Evolutionary conservation across 148 eudicot species (phyloP).

Genomic region (Cornus controversa): DNA sequence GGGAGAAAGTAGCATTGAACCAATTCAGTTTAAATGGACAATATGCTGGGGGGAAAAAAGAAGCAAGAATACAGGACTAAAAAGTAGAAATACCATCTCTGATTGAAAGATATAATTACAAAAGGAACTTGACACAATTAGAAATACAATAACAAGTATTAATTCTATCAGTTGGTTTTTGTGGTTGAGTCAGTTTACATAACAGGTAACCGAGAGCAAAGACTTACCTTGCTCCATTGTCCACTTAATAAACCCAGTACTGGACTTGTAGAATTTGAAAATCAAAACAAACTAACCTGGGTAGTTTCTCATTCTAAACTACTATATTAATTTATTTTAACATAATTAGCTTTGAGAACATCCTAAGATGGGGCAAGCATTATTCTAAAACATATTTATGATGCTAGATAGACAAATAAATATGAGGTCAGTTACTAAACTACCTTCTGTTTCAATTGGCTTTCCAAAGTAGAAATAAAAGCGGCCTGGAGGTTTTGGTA

Average conservation of each 20-base stretch:
- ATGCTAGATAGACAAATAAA: neutral
- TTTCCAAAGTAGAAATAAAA: conserved; percentile 60
- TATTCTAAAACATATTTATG: neutral
- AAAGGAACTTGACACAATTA: no score
- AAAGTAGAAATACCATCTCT: neutral
- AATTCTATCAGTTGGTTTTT: no score
- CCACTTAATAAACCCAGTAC: no score
- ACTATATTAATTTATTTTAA: no score
- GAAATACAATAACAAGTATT: no score
- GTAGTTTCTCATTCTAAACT: no score
- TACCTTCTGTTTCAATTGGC: conserved; percentile 63
- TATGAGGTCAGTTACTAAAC: neutral
- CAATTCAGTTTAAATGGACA: neutral
- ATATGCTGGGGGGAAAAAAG: neutral
- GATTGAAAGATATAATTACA: no score
- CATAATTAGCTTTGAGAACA: neutral
- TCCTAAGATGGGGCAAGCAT: neutral
- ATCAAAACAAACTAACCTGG: neutral
- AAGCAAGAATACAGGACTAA: neutral
- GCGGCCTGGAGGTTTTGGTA: conserved; percentile 59
- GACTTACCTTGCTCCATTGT: no score
- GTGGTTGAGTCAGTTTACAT: no score
- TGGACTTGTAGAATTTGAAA: neutral
- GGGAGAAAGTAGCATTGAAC: neutral
- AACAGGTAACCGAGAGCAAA: no score